Base-by-base conservation (phyloP, 768 basidiomycete genomes). In the Dioszegia aurantiaca region DNA sequence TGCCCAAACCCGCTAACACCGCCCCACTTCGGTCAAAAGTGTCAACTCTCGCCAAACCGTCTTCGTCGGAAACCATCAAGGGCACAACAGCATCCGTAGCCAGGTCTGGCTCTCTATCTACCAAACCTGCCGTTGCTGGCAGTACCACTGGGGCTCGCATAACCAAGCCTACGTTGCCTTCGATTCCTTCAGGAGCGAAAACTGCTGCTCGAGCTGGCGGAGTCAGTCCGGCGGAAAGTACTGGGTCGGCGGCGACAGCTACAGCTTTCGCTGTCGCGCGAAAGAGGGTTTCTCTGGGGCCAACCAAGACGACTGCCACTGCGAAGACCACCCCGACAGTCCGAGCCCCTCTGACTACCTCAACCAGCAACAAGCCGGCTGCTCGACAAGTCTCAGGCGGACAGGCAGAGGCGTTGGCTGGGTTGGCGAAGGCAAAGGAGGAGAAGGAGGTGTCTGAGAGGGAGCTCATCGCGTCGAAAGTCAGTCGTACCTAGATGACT, bases 391-490 rank as follows among this genome's bases (percentile, higher is more conserved):
- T 44, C 23, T 41, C 56, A 27, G 39, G 33, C 16, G 31, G 54
- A n/a, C 11, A 17, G 30, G 28, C 41, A 12, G 60, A 26, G n/a
- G 43, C 27, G 14, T 14, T 33, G 33, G 33, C 33, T 14, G 14
- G 33, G 4, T 11, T 53, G 21, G 26, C 33, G 12, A 48, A 41
- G 45, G 40, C 52, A 10, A 55, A 24, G 39, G 48, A 51, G 49
- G 42, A 41, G 23, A 44, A 58, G 21, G 41, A 27, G 27, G 55
- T 45, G n/a, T 53, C 59, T 17, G 47, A 46, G 21, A 62, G 63
- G 33, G 55, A 56, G 39, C 31, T 53, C 4, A 41, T 10, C 10
- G 61, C 45, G 33, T 28, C 61, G 9, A 59, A 68, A 54, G 67
- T 63, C 39, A 54, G 63, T n/a, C n/a, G n/a, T n/a, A n/a, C n/a